These are phyloP conservation scores for Wickerhamiella qilinensis DNA, from an alignment of 805 yeast species.

Conservation along the genomic window DNA sequence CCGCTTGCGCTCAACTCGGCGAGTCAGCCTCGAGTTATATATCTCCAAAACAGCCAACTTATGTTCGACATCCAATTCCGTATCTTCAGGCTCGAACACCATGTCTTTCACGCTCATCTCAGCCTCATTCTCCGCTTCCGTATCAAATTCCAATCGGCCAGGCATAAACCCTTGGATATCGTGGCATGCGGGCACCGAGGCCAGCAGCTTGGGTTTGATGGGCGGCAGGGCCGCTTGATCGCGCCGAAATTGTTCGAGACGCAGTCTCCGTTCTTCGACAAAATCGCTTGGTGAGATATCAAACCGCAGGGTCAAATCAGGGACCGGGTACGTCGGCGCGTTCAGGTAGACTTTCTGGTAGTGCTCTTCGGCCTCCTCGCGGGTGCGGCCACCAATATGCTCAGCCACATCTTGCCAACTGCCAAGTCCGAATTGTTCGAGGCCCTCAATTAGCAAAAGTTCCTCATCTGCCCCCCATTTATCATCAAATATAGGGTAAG, in stretches of 20 bases:
- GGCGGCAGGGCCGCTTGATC: constrained; percentile 66
- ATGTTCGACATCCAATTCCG: constrained; percentile 72
- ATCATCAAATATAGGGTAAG: constrained; percentile 76
- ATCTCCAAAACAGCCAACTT: constrained; percentile 78
- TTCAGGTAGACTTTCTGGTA: constrained; percentile 57
- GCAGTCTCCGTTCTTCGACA: constrained; percentile 42
- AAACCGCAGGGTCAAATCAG: constrained; percentile 65
- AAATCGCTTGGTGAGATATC: constrained; percentile 52
- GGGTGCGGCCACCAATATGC: constrained; percentile 80
- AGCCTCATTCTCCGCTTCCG: constrained; percentile 93
- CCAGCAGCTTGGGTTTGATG: constrained; percentile 74
- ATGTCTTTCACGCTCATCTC: constrained; percentile 87
- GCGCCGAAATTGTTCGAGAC: constrained; percentile 49
- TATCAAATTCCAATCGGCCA: constrained; percentile 91
- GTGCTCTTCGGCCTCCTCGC: constrained; percentile 82
- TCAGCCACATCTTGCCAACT: constrained; percentile 98
- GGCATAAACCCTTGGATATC: constrained; percentile 98
- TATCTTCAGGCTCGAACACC: constrained; percentile 89
- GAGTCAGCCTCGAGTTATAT: constrained; percentile 73
- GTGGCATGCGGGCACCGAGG: constrained; percentile 91
- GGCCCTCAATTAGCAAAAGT: constrained; percentile 70
- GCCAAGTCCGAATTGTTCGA: constrained; percentile 82
- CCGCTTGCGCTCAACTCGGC: constrained; percentile 87
- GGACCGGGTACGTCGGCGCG: constrained; percentile 68
- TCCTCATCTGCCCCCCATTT: constrained; percentile 99